Conservation (phyloP, 371 early-diverging fungal species). For the Rhizopus microsporus region DNA sequence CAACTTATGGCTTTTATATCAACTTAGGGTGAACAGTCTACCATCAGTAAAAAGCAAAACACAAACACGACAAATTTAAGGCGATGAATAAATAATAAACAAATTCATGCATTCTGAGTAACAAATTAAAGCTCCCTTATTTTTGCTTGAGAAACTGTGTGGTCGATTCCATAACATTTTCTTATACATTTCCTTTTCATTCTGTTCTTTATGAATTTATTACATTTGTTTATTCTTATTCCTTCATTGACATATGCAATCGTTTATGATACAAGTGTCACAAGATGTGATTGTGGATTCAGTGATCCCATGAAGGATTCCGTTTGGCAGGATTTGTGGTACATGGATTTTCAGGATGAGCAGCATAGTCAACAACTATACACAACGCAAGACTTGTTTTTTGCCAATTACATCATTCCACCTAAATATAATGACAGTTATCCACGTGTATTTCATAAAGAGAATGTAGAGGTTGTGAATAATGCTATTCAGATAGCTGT, state of each 20-base stretch:
- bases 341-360: conserved; percentile 29
- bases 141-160: no score
- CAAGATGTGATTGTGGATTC: conserved; percentile 36
- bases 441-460: conserved; percentile 31
- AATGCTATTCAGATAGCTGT: conserved; percentile 21
- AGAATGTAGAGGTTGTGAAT: conserved; percentile 27
- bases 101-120: no score
- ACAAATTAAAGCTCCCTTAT: no score
- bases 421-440: conserved; percentile 32
- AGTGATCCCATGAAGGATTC: conserved; percentile 21
- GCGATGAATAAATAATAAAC: no score
- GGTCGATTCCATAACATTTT: no score
- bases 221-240: no score
- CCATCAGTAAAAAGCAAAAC: not conserved
- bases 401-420: conserved; percentile 28
- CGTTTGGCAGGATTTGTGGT: conserved; percentile 42
- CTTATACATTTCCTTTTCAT: no score
- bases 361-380: conserved; percentile 1
- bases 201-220: no score
- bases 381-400: conserved; percentile 17
- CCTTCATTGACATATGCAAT: no score
- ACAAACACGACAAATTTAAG: no score
- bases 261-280: no score
- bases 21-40: not conserved
- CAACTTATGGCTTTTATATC: not conserved